A percentile compares a stretch with the other conserved stretches of the same genome.
These are phyloP conservation scores for Desmodesmus armatus DNA, from an alignment of 139 green algal genomes.

Conservation along the genomic window DNA sequence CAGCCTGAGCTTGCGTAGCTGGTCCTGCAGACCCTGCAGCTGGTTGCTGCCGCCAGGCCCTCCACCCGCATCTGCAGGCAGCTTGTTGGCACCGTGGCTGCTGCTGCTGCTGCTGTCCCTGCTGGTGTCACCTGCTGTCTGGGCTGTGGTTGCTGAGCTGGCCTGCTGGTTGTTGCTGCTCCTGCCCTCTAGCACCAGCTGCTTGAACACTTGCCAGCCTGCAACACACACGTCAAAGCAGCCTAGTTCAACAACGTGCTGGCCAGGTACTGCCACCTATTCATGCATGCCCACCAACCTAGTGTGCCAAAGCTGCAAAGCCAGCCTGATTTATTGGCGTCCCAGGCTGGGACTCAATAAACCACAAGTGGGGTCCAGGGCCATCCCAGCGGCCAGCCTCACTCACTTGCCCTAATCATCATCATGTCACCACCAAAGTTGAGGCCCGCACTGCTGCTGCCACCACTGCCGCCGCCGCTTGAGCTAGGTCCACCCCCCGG, in stretches of 20 bases:
- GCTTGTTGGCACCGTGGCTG: neutral
- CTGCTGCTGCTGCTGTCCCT: conserved; percentile 15
- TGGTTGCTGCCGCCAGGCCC: conserved; percentile 4
- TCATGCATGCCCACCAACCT: no score
- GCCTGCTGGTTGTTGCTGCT: neutral
- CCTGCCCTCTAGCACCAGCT: conserved; percentile 11
- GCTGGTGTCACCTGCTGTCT: neutral
- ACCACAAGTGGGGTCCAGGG: neutral
- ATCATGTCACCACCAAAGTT: conserved; percentile 76
- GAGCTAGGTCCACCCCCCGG: no score
- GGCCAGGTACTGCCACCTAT: no score
- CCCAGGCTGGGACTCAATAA: neutral
- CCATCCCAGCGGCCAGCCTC: neutral
- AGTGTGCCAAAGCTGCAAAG: no score
- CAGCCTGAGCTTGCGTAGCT: conserved; percentile 78
- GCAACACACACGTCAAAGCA: no score
- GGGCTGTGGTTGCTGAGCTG: neutral
- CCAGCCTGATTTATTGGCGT: no score
- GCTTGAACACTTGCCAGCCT: conserved; percentile 44
- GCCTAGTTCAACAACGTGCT: no score
- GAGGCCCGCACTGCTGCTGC: neutral
- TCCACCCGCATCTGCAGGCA: neutral
- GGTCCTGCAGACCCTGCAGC: conserved; percentile 54
- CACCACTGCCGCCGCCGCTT: no score
- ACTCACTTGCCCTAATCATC: conserved; percentile 70